Base-by-base conservation (phyloP, 805 yeast species). In the Metschnikowia santaceciliae region DNA sequence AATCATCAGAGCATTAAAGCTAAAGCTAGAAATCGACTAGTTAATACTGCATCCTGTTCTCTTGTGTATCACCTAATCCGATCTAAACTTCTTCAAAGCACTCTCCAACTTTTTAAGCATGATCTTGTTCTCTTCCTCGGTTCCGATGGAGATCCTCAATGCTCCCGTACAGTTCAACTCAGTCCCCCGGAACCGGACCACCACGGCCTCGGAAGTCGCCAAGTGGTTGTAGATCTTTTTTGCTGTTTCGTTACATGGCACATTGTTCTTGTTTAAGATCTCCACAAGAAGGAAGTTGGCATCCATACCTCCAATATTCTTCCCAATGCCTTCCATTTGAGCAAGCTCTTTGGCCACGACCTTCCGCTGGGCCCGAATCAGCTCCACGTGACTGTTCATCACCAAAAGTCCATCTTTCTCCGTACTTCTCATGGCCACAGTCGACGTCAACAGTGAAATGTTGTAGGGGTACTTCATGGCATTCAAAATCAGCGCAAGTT, bases 391-490 rank as follows among this genome's bases (percentile, higher is more conserved):
- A 2, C 60, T 51, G 60, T 79, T 72, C 96, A 91, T 88, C 22
- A 68, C 63, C 4, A 64, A 63, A 44, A 91, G 64, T 32, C 89
- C 85, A 10, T 75, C 77, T 3, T 74, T 62, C 5, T 78, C 71
- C 6, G 92, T 79, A 1, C 97, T 95, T 54, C 91, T 78, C 23
- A 75, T 52, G 0, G 96, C 97, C 40, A 90, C 72, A 49, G 80
- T 79, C 4, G 97, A 76, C 1, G 98, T 83, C 56, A 87, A 72
- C 11, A 90, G 79, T 7, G 96, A 88, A 51, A 94, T 88, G 67
- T 92, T 94, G 70, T 94, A 94, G 2, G 99, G 99, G 35, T 96
- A 96, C 66, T 94, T 94, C 86, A 92, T 85, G 22, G 95, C 81
- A 66, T 94, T 94, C 60, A 94, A 71, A 45, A 88, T 79, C 4